These are phyloP conservation scores for Eragrostis nindensis DNA, from an alignment of 176 grass and related monocot genomes.

Conservation along the genomic window DNA sequence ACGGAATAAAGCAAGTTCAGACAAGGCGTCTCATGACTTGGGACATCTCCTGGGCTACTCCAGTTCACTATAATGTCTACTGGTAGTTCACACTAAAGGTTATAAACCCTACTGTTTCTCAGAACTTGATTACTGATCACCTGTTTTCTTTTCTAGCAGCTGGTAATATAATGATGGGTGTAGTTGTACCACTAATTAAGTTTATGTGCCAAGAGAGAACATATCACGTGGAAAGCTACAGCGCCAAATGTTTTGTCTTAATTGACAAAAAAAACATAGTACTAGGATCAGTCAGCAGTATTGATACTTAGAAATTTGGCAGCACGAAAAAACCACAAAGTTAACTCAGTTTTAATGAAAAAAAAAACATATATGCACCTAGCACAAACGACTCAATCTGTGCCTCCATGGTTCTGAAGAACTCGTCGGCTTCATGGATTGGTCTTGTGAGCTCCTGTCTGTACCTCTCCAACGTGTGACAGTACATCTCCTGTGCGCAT, in stretches of 20 bases:
- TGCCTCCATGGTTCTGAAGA: conserved; percentile 73
- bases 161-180: background rate
- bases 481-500: conserved; percentile 61
- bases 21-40: background rate
- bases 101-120: background rate
- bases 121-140: background rate
- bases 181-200: background rate
- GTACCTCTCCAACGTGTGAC: conserved; percentile 64
- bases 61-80: background rate
- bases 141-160: background rate
- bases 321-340: background rate
- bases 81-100: background rate
- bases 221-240: conserved; percentile 28
- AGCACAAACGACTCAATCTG: conserved; percentile 65
- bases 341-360: conserved; percentile 13
- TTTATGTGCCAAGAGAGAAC: background rate
- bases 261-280: conserved; percentile 9
- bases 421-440: conserved; percentile 72
- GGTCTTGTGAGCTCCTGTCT: conserved; percentile 69
- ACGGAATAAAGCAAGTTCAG: background rate
- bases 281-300: conserved; percentile 18
- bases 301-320: conserved; percentile 31
- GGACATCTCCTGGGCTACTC: background rate
- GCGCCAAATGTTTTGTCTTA: conserved; percentile 24
- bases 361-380: conserved; percentile 37